A percentile compares a stretch with the other conserved stretches of the same genome.
These are phyloP conservation scores for Lodderomyces beijingensis DNA, from an alignment of 1,139 yeast species.

Conservation along the genomic window DNA sequence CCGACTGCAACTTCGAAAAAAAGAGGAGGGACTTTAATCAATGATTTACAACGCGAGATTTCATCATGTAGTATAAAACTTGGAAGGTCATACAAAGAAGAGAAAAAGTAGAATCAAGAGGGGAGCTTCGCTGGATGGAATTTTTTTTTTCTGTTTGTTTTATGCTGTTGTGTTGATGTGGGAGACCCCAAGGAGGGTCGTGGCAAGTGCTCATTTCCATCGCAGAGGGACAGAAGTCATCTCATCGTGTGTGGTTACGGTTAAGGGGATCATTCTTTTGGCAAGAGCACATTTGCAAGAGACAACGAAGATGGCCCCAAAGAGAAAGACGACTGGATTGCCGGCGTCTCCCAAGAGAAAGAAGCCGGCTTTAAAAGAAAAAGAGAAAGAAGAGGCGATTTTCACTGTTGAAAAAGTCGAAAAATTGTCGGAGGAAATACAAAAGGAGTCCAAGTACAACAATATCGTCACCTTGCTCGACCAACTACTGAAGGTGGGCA, in stretches of 20 bases:
- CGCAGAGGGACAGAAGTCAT: too few species aligned
- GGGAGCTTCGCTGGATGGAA: too few species aligned
- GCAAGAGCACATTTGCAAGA: too few species aligned
- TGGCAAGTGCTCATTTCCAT: too few species aligned
- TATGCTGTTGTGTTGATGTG: too few species aligned
- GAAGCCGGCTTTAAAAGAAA: too few species aligned
- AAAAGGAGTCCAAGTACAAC: slow-evolving; percentile 40
- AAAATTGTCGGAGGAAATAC: slow-evolving; percentile 27
- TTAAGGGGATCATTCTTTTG: too few species aligned
- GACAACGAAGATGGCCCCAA: background rate
- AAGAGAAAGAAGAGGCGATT: too few species aligned
- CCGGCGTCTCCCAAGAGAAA: too few species aligned
- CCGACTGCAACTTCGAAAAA: slow-evolving; percentile 30
- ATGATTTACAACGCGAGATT: slow-evolving; percentile 47
- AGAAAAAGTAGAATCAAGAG: slow-evolving; percentile 47
- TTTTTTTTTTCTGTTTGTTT: too few species aligned
- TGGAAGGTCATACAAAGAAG: slow-evolving; percentile 47
- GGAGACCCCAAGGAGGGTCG: too few species aligned
- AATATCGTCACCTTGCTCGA: slow-evolving; percentile 44
- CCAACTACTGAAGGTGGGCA: slow-evolving; percentile 19
- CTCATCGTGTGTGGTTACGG: too few species aligned
- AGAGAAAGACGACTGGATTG: background rate
- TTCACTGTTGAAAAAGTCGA: slow-evolving; percentile 29
- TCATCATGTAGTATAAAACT: slow-evolving; percentile 60
- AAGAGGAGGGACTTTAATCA: slow-evolving; percentile 43